These are phyloP conservation scores for Puccinia novopanici DNA, from an alignment of 1,284 basidiomycete genomes.

Conservation along the genomic window DNA sequence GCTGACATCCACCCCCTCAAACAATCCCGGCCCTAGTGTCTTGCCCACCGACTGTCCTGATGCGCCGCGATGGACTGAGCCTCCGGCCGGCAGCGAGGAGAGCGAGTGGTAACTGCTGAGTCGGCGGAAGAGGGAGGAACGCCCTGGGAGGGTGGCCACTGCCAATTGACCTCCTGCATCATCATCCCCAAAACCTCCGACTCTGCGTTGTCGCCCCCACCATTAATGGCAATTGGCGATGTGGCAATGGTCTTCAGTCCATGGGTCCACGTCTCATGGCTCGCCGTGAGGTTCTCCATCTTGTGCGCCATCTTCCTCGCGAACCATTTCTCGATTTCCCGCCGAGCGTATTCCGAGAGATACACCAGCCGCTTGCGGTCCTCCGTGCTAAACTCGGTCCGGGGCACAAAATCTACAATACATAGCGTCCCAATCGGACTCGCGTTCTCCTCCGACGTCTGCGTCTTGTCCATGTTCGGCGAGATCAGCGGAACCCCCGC, in stretches of 20 bases:
- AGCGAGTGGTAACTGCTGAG: background rate
- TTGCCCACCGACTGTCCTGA: background rate
- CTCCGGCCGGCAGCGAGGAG: background rate
- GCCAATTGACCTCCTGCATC: background rate
- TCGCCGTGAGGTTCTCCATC: constrained; percentile 5
- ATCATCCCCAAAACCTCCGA: background rate
- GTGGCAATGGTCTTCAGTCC: background rate
- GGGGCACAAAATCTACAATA: constrained; percentile 55
- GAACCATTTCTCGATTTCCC: constrained; percentile 53
- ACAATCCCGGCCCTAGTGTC: background rate
- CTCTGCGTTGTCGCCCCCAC: too few relatives aligned
- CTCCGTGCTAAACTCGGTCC: constrained; percentile 53
- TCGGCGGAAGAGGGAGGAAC: background rate
- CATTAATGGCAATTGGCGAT: background rate
- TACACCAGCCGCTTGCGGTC: constrained; percentile 55
- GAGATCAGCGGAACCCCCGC: constrained; percentile 51
- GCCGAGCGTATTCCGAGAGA: constrained; percentile 51
- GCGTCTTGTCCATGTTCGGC: constrained; percentile 36
- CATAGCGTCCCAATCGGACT: constrained; percentile 57
- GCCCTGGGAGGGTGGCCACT: too few relatives aligned
- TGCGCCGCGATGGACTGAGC: background rate
- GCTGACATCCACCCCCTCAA: constrained; percentile 3
- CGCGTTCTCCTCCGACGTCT: constrained; percentile 23
- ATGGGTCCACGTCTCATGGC: constrained; percentile 6
- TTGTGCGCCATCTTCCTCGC: constrained; percentile 46